phyloP scores from a whole-genome alignment of 1,284 basidiomycete species.

The Waitea zeae region DNA sequence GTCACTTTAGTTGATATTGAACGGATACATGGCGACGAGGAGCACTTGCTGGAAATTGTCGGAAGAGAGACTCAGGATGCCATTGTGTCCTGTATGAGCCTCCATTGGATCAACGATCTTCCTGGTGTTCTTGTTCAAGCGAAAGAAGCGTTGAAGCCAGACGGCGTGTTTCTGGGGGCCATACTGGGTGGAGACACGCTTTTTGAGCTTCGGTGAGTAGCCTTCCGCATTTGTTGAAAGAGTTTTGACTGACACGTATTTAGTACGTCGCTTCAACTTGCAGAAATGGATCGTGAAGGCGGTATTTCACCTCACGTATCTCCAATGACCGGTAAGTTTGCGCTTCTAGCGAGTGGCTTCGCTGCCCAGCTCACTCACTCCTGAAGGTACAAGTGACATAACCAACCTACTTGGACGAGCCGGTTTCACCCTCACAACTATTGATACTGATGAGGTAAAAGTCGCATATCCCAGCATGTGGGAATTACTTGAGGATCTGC shows the following conservation, averaged over 20 bases:
- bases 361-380: too few relatives aligned
- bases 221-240: not conserved
- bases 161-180: slow-evolving; percentile 89
- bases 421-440: slow-evolving; percentile 86
- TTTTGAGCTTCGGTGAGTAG: slow-evolving; percentile 71
- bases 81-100: slow-evolving; percentile 76
- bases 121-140: slow-evolving; percentile 90
- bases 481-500: slow-evolving; percentile 87
- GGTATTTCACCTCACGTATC: slow-evolving; percentile 91
- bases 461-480: slow-evolving; percentile 91
- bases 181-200: slow-evolving; percentile 94
- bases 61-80: slow-evolving; percentile 74
- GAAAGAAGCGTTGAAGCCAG: slow-evolving; percentile 71
- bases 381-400: slow-evolving; percentile 74
- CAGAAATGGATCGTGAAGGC: slow-evolving; percentile 88
- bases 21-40: slow-evolving; percentile 65
- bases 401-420: slow-evolving; percentile 86
- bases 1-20: slow-evolving; percentile 45
- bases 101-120: slow-evolving; percentile 98
- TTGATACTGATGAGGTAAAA: slow-evolving; percentile 89
- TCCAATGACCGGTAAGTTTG: slow-evolving; percentile 77
- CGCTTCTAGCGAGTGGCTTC: not conserved
- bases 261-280: slow-evolving; percentile 78
- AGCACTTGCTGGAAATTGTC: slow-evolving; percentile 47
- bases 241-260: not conserved